A percentile compares a stretch with the other conserved stretches of the same genome.
These are phyloP conservation scores for Phanerochaete carnosa DNA, from an alignment of 768 basidiomycete genomes.

Conservation along the genomic window DNA sequence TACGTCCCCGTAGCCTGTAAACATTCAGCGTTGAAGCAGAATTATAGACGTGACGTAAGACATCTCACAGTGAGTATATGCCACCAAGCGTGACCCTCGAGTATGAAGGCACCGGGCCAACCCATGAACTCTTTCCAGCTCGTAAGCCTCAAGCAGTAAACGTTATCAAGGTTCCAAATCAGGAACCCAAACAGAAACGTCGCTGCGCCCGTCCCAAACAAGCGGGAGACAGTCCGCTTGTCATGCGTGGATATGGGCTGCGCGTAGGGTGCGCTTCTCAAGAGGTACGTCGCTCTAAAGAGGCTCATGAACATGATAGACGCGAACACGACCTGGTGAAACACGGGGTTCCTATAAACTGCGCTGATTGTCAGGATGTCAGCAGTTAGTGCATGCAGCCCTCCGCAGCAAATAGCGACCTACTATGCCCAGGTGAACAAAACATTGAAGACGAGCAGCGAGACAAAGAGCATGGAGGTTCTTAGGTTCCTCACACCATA, in stretches of 20 bases:
- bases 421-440: constrained; percentile 76
- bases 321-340: constrained; percentile 76
- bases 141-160: constrained; percentile 62
- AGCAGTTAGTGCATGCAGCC: neutral
- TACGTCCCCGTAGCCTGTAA: constrained; percentile 27
- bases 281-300: constrained; percentile 49
- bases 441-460: constrained; percentile 47
- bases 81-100: constrained; percentile 81
- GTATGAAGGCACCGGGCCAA: constrained; percentile 63
- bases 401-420: constrained; percentile 25
- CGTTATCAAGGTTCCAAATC: constrained; percentile 80
- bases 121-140: constrained; percentile 52
- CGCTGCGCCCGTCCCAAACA: constrained; percentile 51
- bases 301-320: constrained; percentile 46
- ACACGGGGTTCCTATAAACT: constrained; percentile 69
- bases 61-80: constrained; percentile 58
- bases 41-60: neutral
- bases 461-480: constrained; percentile 34
- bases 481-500: constrained; percentile 39
- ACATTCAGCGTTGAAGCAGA: constrained; percentile 8
- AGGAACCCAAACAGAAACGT: constrained; percentile 64
- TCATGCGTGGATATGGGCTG: constrained; percentile 39
- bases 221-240: constrained; percentile 36
- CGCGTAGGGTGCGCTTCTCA: constrained; percentile 40
- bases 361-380: constrained; percentile 36